Evolutionary conservation across 2,329 filamentous ascomycete species (phyloP).

Genomic region (Colletotrichum ledebouriae): DNA sequence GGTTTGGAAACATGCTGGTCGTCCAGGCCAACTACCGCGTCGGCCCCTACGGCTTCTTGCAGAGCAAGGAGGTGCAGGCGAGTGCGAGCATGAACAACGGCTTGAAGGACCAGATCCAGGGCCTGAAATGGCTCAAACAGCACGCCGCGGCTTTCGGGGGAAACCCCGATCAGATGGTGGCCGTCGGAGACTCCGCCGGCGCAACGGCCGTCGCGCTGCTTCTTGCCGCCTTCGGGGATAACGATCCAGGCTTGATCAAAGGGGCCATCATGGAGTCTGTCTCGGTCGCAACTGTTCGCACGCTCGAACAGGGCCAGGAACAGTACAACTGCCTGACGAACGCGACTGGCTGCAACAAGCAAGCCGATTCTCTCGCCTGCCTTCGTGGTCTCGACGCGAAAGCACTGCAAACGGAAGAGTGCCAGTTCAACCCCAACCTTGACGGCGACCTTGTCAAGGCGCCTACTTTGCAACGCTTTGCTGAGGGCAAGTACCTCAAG

Average conservation of each 20-base stretch:
- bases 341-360: constrained; percentile 58
- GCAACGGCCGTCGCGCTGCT: constrained; percentile 75
- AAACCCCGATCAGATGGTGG: constrained; percentile 74
- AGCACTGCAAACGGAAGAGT: constrained; percentile 43
- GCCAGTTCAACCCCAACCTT: constrained; percentile 56
- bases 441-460: constrained; percentile 67
- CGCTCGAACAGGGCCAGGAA: constrained; percentile 56
- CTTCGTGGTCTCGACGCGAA: constrained; percentile 48
- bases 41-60: constrained; percentile 79
- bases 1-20: constrained; percentile 67
- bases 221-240: constrained; percentile 67
- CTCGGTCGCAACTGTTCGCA: constrained; percentile 63
- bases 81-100: constrained; percentile 75
- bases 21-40: constrained; percentile 84
- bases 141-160: constrained; percentile 77
- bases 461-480: constrained; percentile 62
- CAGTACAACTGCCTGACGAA: constrained; percentile 62
- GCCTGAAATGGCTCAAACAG: constrained; percentile 76
- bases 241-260: constrained; percentile 63
- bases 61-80: constrained; percentile 60
- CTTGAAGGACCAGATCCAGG: constrained; percentile 77
- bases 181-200: constrained; percentile 78
- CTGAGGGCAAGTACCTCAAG: constrained; percentile 63
- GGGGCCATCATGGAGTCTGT: constrained; percentile 65
- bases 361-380: constrained; percentile 58